Percentiles rank a stretch among this genome's conserved stretches.
These are phyloP conservation scores for Cryptococcus sp. DNA, from an alignment of 1,284 basidiomycete genomes.

Conservation along the genomic window DNA sequence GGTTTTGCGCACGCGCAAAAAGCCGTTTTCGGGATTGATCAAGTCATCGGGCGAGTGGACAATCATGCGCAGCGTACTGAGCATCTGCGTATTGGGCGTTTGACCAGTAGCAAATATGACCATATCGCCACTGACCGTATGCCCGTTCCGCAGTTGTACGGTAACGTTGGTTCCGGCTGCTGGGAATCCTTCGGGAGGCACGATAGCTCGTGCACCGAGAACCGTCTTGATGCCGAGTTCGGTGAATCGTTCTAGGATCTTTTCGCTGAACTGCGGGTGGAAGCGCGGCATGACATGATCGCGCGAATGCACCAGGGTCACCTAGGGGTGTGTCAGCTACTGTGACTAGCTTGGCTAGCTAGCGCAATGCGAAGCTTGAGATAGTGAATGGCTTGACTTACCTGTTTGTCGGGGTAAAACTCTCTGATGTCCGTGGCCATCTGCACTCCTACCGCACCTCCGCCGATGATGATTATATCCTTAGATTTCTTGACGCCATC, in stretches of 20 bases:
- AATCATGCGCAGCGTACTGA: slow-evolving; percentile 22
- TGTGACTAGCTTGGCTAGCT: no score
- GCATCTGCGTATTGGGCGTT: slow-evolving; percentile 50
- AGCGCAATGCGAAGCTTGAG: no score
- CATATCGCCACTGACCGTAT: slow-evolving; percentile 33
- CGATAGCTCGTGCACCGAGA: no score
- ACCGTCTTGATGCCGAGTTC: no score
- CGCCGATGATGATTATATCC: slow-evolving; percentile 47
- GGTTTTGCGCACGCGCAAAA: no score
- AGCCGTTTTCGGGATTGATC: no score
- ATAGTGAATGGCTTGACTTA: slow-evolving; percentile 31
- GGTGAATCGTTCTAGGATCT: slow-evolving; percentile 31
- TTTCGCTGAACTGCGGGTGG: slow-evolving; percentile 60
- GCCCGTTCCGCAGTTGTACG: slow-evolving; percentile 20
- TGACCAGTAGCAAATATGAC: slow-evolving; percentile 51
- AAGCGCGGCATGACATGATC: slow-evolving; percentile 63
- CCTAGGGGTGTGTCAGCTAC: no score
- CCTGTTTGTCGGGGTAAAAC: slow-evolving; percentile 60
- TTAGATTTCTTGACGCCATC: no score
- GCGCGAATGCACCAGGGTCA: slow-evolving; percentile 68
- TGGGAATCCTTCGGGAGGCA: no score
- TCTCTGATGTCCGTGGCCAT: slow-evolving; percentile 70
- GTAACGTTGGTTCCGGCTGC: no score
- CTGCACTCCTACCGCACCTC: slow-evolving; percentile 57
- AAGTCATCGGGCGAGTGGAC: no score